A percentile compares a stretch with the other conserved stretches of the same genome.
These are phyloP conservation scores for Saturnispora silvae DNA, from an alignment of 805 yeast genomes.

Conservation along the genomic window DNA sequence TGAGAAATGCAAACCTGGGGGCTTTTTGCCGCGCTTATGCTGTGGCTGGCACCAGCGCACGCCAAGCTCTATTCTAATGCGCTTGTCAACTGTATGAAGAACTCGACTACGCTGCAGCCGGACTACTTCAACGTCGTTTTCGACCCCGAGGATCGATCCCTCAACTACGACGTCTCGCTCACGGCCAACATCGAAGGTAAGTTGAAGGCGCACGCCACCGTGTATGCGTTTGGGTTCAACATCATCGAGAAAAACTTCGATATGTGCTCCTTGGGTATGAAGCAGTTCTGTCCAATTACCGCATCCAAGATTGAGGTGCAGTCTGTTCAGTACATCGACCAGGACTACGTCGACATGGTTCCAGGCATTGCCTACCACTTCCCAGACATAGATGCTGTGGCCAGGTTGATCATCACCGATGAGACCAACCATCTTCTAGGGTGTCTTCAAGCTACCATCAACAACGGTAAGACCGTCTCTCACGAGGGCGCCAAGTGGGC, in stretches of 20 bases:
- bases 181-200: constrained; percentile 57
- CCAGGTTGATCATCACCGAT: constrained; percentile 38
- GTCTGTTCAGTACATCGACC: constrained; percentile 50
- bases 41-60: constrained; percentile 8
- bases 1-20: not conserved
- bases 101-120: constrained; percentile 62
- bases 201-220: constrained; percentile 58
- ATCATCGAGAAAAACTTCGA: constrained; percentile 50
- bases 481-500: constrained; percentile 87
- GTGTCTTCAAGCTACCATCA: constrained; percentile 65
- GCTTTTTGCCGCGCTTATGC: not conserved
- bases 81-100: constrained; percentile 76
- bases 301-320: constrained; percentile 77
- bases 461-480: constrained; percentile 71
- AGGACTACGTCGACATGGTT: constrained; percentile 40
- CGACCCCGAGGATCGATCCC: constrained; percentile 57
- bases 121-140: constrained; percentile 64
- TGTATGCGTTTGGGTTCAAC: constrained; percentile 79
- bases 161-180: constrained; percentile 60
- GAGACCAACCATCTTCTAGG: constrained; percentile 37
- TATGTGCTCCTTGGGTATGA: constrained; percentile 61
- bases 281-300: constrained; percentile 80
- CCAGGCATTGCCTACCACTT: constrained; percentile 83
- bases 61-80: constrained; percentile 53
- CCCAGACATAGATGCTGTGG: constrained; percentile 80